Base-by-base conservation (phyloP, 805 yeast species). In the Metschnikowia peoriensis region DNA sequence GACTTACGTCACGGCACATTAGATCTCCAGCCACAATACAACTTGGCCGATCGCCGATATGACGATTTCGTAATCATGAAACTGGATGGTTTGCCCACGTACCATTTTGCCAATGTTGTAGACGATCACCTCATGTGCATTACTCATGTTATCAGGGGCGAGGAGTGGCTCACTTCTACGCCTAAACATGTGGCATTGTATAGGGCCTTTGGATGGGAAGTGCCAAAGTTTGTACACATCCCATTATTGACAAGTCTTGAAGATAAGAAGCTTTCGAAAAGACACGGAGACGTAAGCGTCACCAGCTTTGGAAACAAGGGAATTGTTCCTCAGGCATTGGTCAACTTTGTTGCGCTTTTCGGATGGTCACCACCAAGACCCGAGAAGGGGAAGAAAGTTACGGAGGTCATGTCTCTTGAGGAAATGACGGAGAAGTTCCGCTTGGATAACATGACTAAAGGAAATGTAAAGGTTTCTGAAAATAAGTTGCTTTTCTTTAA, bases 91-190 rank as follows among this genome's bases (percentile, higher is more conserved):
- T 72, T 89, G 54, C 99, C 99, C 28, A 94, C 99, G 0, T 94
- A 94, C 62, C 99, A 94, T 69, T 85, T 94, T 63, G 99, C 99
- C 14, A 93, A 89, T 63, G 97, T 94, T 7, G 82, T 94, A 3
- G 99, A 94, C 65, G 99, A 94, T 66, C 96, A 92, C 66, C 71
- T 88, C 44, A 94, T 94, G 99, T 68, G 83, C 44, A 88, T 94
- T 42, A 88, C 97, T 0, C 97, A 94, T 68, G 99, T 94, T 8
- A 84, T 94, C 6, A 77, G 99, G 59, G 99, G 99, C 35, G 99
- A 94, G 64, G 99, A 94, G 67, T 94, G 99, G 99, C 72, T 94
- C 10, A 88, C 96, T 1, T 89, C 98, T 0, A 94, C 99, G 0
- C 97, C 97, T 1, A 93, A 92, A 61, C 99, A 94, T 63, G 77